These are phyloP conservation scores for Penicillium glabrum DNA, from an alignment of 2,329 filamentous ascomycete species.

Conservation along the genomic window DNA sequence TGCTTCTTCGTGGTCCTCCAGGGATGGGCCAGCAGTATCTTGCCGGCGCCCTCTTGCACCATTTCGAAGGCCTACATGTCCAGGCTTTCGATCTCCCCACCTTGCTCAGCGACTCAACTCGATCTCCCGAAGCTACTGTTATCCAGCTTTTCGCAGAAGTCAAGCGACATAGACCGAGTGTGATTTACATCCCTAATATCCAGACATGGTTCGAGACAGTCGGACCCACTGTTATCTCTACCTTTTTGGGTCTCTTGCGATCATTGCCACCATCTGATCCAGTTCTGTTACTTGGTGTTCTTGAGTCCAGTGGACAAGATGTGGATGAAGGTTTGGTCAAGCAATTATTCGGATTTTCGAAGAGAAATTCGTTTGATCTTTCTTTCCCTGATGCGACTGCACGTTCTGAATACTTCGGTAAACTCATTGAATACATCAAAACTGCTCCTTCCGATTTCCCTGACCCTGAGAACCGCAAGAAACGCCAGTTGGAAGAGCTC, in stretches of 20 bases:
- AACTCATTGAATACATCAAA: constrained; percentile 72
- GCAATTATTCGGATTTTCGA: constrained; percentile 83
- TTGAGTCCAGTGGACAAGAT: constrained; percentile 67
- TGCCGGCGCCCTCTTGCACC: constrained; percentile 78
- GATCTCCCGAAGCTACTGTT: constrained; percentile 81
- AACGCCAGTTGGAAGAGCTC: constrained; percentile 74
- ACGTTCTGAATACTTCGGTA: constrained; percentile 77
- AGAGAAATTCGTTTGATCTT: constrained; percentile 72
- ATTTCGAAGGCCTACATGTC: constrained; percentile 91
- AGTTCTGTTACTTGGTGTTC: constrained; percentile 80
- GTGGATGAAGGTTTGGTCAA: constrained; percentile 65
- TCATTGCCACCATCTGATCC: constrained; percentile 88
- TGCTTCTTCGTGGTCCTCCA: constrained; percentile 75
- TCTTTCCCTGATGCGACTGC: constrained; percentile 60
- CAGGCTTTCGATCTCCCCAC: constrained; percentile 92
- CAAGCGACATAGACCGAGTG: constrained; percentile 89
- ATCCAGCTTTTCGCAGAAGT: constrained; percentile 90
- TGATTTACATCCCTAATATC: constrained; percentile 90
- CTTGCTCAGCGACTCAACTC: constrained; percentile 76
- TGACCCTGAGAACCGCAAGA: constrained; percentile 81
- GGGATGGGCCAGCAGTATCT: constrained; percentile 97
- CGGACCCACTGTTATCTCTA: constrained; percentile 65
- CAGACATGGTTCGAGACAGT: constrained; percentile 81
- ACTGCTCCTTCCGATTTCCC: constrained; percentile 84
- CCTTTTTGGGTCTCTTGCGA: constrained; percentile 78